Conservation (phyloP, 2,329 filamentous ascomycete genomes). For the Aspergillus sp. region DNA sequence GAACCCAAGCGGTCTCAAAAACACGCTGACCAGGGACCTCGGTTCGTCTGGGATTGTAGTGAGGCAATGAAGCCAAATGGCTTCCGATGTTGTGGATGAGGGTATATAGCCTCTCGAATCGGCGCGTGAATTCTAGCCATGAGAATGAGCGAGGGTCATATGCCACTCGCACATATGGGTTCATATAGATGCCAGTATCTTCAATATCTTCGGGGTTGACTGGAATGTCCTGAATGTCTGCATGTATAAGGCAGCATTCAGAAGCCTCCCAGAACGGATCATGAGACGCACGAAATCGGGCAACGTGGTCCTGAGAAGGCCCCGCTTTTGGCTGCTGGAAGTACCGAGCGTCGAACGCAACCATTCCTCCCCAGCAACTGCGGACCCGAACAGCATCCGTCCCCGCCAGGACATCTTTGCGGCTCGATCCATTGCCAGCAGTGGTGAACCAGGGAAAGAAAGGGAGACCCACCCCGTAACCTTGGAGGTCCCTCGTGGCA, state of each 20-base stretch:
- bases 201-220: constrained; percentile 36
- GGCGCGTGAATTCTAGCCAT: constrained; percentile 64
- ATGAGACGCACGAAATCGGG: constrained; percentile 62
- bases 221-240: constrained; percentile 50
- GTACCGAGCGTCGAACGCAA: constrained; percentile 53
- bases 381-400: constrained; percentile 67
- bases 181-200: constrained; percentile 70
- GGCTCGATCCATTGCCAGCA: constrained; percentile 55
- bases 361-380: constrained; percentile 80
- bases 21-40: constrained; percentile 61
- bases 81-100: constrained; percentile 64
- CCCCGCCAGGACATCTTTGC: constrained; percentile 65
- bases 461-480: constrained; percentile 69
- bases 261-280: constrained; percentile 67
- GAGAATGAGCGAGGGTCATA: constrained; percentile 63
- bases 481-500: constrained; percentile 72
- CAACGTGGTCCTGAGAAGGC: constrained; percentile 36
- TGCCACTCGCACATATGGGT: constrained; percentile 74
- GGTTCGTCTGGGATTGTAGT: constrained; percentile 62
- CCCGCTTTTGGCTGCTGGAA: constrained; percentile 39
- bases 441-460: constrained; percentile 74
- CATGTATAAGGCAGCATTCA: constrained; percentile 65
- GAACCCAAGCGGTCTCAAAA: constrained; percentile 48
- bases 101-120: constrained; percentile 69
- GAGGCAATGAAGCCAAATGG: constrained; percentile 60